Percentiles rank a stretch among this genome's conserved stretches.
Evolutionary conservation across 139 green algal species (phyloP).

Genomic region (Axilococcus clingmanii): DNA sequence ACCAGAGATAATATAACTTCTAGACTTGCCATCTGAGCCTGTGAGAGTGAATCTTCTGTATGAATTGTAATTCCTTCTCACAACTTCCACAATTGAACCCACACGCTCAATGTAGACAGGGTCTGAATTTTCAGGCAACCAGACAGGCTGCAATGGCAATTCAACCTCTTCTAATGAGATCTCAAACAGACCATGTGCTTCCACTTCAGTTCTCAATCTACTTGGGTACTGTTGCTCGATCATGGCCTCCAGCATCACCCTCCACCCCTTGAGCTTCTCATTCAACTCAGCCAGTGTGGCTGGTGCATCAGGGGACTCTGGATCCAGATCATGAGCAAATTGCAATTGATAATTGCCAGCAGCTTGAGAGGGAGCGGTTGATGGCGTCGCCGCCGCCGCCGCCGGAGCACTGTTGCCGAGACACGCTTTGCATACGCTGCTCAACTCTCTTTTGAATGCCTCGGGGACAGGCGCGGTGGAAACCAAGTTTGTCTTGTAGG

Average conservation of each 20-base stretch:
- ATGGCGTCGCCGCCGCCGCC: not conserved
- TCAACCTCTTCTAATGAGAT: constrained; percentile 74
- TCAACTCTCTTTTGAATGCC: constrained; percentile 75
- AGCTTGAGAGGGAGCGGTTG: constrained; percentile 3
- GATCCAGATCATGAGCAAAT: constrained; percentile 87
- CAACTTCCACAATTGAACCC: constrained; percentile 53
- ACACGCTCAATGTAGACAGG: constrained; percentile 76
- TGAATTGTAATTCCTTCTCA: constrained; percentile 70
- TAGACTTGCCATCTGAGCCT: constrained; percentile 68
- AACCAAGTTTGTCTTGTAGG: constrained; percentile 66
- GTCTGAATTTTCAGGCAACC: constrained; percentile 41
- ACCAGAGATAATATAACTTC: constrained; percentile 71
- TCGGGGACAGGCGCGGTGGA: constrained; percentile 53
- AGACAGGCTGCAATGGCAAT: constrained; percentile 74
- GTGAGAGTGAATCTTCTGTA: constrained; percentile 71
- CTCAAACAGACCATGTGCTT: constrained; percentile 56
- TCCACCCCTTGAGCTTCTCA: constrained; percentile 78
- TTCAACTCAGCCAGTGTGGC: constrained; percentile 74
- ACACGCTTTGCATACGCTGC: constrained; percentile 71
- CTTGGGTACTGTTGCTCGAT: constrained; percentile 72
- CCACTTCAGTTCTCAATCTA: constrained; percentile 70
- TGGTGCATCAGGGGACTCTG: constrained; percentile 60
- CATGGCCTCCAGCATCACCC: constrained; percentile 50
- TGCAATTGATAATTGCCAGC: constrained; percentile 52
- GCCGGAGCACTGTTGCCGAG: constrained; percentile 7